Conservation (phyloP, 2,329 filamentous ascomycete genomes). For the Stachybotrys echinatus region DNA sequence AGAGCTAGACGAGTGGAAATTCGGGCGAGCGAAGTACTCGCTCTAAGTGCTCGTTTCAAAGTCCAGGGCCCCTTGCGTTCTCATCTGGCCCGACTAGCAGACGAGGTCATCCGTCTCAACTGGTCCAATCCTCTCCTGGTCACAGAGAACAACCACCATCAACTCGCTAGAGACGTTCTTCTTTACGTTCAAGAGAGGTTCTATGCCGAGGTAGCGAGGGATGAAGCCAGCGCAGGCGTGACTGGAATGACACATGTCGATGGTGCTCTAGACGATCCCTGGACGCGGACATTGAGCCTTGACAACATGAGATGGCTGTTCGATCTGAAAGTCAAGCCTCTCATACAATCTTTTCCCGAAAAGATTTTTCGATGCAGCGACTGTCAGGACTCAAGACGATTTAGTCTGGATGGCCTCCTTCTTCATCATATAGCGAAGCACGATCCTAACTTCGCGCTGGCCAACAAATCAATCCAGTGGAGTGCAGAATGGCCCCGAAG, state of each 20-base stretch:
- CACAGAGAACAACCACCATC: too few relatives aligned
- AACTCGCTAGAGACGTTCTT: background rate
- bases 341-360: slow-evolving; percentile 67
- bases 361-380: background rate
- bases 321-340: slow-evolving; percentile 67
- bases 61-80: background rate
- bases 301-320: slow-evolving; percentile 88
- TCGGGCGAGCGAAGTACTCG: too few relatives aligned
- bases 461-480: background rate
- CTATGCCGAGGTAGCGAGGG: background rate
- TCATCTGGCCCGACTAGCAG: background rate
- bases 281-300: slow-evolving; percentile 60
- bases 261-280: slow-evolving; percentile 19
- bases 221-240: background rate
- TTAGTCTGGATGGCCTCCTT: background rate
- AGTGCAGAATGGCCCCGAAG: background rate
- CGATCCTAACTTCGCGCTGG: background rate
- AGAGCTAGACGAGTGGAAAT: too few relatives aligned
- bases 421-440: background rate
- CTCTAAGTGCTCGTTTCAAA: too few relatives aligned
- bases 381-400: background rate
- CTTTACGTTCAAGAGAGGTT: background rate
- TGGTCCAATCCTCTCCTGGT: background rate
- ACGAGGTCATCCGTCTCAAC: background rate
- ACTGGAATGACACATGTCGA: background rate